Evolutionary conservation across 2,329 filamentous ascomycete species (phyloP).

Genomic region (Coleophoma crateriformis): DNA sequence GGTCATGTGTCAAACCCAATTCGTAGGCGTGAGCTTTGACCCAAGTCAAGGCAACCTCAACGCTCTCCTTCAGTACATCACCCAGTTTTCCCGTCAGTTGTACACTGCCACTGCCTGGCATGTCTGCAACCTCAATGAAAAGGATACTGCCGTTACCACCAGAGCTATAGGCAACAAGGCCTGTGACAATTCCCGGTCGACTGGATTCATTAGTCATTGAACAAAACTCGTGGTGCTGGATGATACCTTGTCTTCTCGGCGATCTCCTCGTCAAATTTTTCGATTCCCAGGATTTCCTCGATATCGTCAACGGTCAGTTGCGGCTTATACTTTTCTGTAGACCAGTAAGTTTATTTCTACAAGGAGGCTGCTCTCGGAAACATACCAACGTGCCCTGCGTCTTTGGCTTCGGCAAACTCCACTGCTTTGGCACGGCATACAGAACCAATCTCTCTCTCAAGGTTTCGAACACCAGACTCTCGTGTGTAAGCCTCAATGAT

Average conservation of each 20-base stretch:
- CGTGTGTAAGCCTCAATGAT: slow-evolving; percentile 96
- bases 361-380: slow-evolving; percentile 3
- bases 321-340: slow-evolving; percentile 61
- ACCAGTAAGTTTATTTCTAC: neutral
- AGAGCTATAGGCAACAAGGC: slow-evolving; percentile 88
- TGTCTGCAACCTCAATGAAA: slow-evolving; percentile 97
- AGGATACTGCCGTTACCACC: slow-evolving; percentile 93
- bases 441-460: slow-evolving; percentile 91
- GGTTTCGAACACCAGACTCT: slow-evolving; percentile 90
- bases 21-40: slow-evolving; percentile 95
- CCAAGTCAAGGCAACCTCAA: slow-evolving; percentile 94
- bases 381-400: slow-evolving; percentile 47
- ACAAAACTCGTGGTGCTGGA: neutral
- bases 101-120: slow-evolving; percentile 87
- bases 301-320: slow-evolving; percentile 72
- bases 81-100: slow-evolving; percentile 95
- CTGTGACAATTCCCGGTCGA: slow-evolving; percentile 89
- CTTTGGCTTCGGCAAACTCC: slow-evolving; percentile 85
- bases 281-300: slow-evolving; percentile 86
- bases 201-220: slow-evolving; percentile 27
- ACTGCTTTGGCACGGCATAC: slow-evolving; percentile 95
- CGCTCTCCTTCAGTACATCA: slow-evolving; percentile 93
- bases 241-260: slow-evolving; percentile 64
- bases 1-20: slow-evolving; percentile 74
- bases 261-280: slow-evolving; percentile 93